Conservation (phyloP, 805 yeast genomes). For the Barnettozyma pratensis region DNA sequence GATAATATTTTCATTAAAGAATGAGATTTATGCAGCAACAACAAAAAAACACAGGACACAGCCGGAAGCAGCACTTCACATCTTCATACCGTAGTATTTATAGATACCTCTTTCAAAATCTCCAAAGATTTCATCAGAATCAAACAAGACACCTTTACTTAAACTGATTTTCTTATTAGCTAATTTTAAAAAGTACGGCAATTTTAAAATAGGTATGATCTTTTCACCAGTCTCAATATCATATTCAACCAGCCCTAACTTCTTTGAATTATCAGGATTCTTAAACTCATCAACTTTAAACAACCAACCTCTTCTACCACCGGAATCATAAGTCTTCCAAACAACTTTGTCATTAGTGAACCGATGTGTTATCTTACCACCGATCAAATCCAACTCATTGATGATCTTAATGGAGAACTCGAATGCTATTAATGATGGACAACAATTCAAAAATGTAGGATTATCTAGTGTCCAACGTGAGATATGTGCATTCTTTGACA, state of each 20-base stretch:
- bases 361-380: constrained; percentile 21
- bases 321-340: constrained; percentile 31
- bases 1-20: too few species aligned
- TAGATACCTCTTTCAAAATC: constrained; percentile 41
- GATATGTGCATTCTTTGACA: constrained; percentile 57
- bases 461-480: constrained; percentile 57
- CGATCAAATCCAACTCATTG: constrained; percentile 37
- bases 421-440: constrained; percentile 49
- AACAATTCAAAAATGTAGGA: constrained; percentile 38
- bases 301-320: constrained; percentile 80
- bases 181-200: constrained; percentile 34
- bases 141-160: constrained; percentile 31
- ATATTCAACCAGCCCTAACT: constrained; percentile 42
- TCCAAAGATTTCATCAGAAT: constrained; percentile 36
- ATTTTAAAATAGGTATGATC: constrained; percentile 35
- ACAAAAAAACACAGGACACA: too few species aligned
- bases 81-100: constrained; percentile 36
- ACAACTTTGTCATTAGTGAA: constrained; percentile 21
- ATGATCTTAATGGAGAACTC: constrained; percentile 61
- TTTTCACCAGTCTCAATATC: constrained; percentile 63
- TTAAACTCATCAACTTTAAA: constrained; percentile 38
- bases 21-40: too few species aligned
- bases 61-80: constrained; percentile 12
- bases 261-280: constrained; percentile 30
- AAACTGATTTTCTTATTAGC: constrained; percentile 34